phyloP scores from a whole-genome alignment of 2,329 filamentous ascomycete species.

The Lasiodiplodia hormozganensis region DNA sequence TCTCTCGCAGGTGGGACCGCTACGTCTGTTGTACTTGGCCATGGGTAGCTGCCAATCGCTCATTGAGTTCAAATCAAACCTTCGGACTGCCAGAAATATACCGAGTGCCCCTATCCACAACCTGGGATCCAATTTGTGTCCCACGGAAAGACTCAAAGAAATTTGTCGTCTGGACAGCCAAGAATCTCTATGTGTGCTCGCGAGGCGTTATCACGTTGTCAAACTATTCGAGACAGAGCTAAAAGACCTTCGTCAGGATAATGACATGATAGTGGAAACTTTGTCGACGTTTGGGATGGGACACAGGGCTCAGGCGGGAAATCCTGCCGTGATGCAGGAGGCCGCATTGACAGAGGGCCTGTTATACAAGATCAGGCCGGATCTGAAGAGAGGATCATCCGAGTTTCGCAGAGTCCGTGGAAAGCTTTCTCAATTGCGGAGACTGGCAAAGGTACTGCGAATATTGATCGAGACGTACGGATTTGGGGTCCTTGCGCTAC shows the following conservation, averaged over 20 bases:
- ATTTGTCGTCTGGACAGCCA: slow-evolving; percentile 26
- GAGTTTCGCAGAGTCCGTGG: slow-evolving; percentile 12
- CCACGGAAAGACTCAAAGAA: slow-evolving; percentile 18
- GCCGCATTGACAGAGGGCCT: slow-evolving; percentile 20
- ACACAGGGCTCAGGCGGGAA: slow-evolving; percentile 13
- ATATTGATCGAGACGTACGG: slow-evolving; percentile 27
- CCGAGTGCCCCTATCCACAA: neutral
- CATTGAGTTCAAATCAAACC: slow-evolving; percentile 15
- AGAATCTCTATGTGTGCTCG: slow-evolving; percentile 25
- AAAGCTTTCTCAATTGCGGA: slow-evolving; percentile 22
- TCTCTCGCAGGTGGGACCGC: slow-evolving; percentile 1
- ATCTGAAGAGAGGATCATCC: neutral
- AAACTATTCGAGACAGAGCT: slow-evolving; percentile 22
- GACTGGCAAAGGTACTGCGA: slow-evolving; percentile 16
- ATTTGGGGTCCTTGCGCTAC: slow-evolving; percentile 29
- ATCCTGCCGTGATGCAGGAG: slow-evolving; percentile 23
- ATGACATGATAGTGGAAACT: slow-evolving; percentile 26
- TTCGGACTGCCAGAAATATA: slow-evolving; percentile 14
- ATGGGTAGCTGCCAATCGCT: slow-evolving; percentile 29
- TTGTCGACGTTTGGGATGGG: slow-evolving; percentile 3
- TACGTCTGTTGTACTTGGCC: slow-evolving; percentile 22
- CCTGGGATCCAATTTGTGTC: neutral
- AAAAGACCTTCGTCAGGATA: slow-evolving; percentile 5
- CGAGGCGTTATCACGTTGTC: slow-evolving; percentile 29
- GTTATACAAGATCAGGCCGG: slow-evolving; percentile 4